A percentile compares a stretch with the other conserved stretches of the same genome.
phyloP scores from a whole-genome alignment of 2,329 filamentous ascomycete genomes.

The Aureobasidium sp. region DNA sequence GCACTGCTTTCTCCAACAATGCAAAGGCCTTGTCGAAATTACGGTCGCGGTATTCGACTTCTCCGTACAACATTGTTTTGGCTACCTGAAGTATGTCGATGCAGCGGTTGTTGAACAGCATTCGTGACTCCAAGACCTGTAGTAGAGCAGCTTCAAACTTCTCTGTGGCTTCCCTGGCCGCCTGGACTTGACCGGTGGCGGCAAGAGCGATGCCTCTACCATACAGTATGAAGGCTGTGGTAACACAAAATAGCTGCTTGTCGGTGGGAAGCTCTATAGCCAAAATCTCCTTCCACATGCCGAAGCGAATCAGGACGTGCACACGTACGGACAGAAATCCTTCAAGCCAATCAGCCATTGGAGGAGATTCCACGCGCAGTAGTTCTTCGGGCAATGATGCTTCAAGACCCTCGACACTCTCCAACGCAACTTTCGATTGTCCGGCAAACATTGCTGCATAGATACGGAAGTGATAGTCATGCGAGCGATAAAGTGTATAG shows the following conservation, averaged over 20 bases:
- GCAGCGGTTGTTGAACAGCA: constrained; percentile 62
- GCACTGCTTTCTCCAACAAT: constrained; percentile 50
- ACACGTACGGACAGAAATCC: constrained; percentile 60
- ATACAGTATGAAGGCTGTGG: constrained; percentile 62
- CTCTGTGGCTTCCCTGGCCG: constrained; percentile 40
- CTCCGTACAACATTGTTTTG: constrained; percentile 61
- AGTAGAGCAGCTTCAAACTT: constrained; percentile 47
- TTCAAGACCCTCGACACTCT: constrained; percentile 55
- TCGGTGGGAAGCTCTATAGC: constrained; percentile 52
- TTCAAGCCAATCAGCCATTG: constrained; percentile 73
- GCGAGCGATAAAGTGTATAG: constrained; percentile 68
- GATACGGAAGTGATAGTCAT: constrained; percentile 67
- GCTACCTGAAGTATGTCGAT: constrained; percentile 55
- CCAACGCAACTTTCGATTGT: constrained; percentile 54
- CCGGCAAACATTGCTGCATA: constrained; percentile 75
- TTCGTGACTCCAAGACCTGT: constrained; percentile 52
- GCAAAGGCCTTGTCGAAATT: constrained; percentile 53
- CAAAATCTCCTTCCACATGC: constrained; percentile 61
- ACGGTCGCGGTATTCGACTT: constrained; percentile 61
- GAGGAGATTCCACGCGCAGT: constrained; percentile 49
- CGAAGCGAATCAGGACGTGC: constrained; percentile 67
- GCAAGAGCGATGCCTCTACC: constrained; percentile 61
- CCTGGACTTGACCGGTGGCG: constrained; percentile 46
- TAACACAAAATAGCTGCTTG: constrained; percentile 56
- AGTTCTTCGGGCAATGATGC: constrained; percentile 55